Percentiles rank a stretch among this genome's conserved stretches.
Conservation (phyloP, 345 rosid genomes). For the Ceriops tagal region DNA sequence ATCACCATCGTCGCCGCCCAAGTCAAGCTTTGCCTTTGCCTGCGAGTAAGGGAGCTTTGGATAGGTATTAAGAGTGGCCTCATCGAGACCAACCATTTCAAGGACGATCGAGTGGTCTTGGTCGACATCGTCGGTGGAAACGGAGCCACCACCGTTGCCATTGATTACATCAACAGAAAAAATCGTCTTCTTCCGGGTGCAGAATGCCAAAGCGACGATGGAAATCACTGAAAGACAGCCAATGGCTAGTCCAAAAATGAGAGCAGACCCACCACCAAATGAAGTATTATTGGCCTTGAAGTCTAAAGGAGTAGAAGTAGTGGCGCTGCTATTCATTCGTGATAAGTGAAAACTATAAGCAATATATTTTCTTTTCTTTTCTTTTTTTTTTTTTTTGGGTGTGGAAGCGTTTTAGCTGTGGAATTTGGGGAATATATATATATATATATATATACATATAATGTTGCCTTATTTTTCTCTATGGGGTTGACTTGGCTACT, state of each 20-base stretch:
- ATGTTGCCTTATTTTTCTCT: no score
- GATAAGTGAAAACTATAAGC: no score
- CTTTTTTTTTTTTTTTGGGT: no score
- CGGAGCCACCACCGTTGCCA: background rate
- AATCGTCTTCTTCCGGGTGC: conserved; percentile 1
- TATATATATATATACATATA: no score
- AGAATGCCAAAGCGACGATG: background rate
- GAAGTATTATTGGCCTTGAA: no score
- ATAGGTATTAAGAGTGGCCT: conserved; percentile 31
- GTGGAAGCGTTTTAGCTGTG: no score
- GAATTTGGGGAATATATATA: no score
- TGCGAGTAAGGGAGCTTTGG: conserved; percentile 31
- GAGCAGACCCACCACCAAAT: background rate
- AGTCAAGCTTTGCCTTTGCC: conserved; percentile 7
- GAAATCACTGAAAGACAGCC: background rate
- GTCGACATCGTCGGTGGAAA: background rate
- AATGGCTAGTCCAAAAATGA: background rate
- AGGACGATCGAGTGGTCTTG: conserved; percentile 6
- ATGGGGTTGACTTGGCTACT: no score
- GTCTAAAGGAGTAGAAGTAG: no score
- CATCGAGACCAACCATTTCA: conserved; percentile 28
- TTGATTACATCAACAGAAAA: background rate
- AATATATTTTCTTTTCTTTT: no score
- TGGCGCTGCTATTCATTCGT: no score
- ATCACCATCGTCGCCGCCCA: background rate